These are phyloP conservation scores for Ophiostoma piceae DNA, from an alignment of 2,329 filamentous ascomycete species.

Conservation along the genomic window DNA sequence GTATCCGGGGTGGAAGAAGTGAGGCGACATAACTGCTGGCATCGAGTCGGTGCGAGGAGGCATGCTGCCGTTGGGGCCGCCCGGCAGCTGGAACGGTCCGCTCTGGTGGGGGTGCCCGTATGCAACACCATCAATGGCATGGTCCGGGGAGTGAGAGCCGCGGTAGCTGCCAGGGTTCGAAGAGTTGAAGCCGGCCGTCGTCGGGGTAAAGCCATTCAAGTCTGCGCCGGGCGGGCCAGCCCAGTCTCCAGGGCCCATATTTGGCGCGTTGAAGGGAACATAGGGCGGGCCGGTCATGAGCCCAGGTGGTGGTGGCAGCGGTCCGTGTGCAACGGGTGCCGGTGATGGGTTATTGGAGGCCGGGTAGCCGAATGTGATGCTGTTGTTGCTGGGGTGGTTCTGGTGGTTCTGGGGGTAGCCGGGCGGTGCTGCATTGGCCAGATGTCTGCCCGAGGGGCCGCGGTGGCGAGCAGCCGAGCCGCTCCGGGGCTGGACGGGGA, in stretches of 20 bases:
- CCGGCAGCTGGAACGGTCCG: constrained; percentile 17
- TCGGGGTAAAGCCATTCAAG: constrained; percentile 24
- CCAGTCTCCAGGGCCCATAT: constrained; percentile 24
- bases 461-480: constrained; percentile 15
- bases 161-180: constrained; percentile 58
- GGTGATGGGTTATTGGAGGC: constrained; percentile 56
- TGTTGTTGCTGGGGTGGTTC: constrained; percentile 48
- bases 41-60: constrained; percentile 16
- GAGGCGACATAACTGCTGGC: constrained; percentile 22
- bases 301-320: constrained; percentile 36
- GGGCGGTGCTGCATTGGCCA: constrained; percentile 2
- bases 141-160: constrained; percentile 45
- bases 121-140: constrained; percentile 5
- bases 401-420: constrained; percentile 47
- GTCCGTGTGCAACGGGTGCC: constrained; percentile 37
- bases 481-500: constrained; percentile 17
- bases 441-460: constrained; percentile 10
- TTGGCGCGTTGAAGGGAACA: constrained; percentile 19
- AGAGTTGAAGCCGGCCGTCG: constrained; percentile 44
- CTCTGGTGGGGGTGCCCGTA: constrained; percentile 15
- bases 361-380: constrained; percentile 52
- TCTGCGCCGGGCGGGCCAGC: constrained; percentile 20
- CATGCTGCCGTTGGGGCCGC: constrained; percentile 18
- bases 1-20: constrained; percentile 19
- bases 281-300: constrained; percentile 29